These are phyloP conservation scores for Tephrocybe sp. DNA, from an alignment of 768 basidiomycete species.

Conservation along the genomic window DNA sequence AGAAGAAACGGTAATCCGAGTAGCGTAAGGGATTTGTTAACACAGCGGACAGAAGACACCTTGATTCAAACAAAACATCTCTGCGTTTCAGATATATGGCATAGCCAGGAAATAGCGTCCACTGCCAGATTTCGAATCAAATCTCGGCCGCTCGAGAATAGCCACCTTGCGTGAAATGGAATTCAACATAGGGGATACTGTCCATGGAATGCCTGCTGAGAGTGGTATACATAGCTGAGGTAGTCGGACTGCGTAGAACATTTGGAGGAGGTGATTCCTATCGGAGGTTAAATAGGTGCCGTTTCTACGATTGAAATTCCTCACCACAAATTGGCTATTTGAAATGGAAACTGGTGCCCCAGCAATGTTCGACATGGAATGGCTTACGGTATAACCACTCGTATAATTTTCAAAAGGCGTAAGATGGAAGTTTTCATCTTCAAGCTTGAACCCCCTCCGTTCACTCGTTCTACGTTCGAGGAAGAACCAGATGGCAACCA, in stretches of 20 bases:
- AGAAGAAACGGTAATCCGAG: no score
- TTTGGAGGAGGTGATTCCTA: constrained; percentile 18
- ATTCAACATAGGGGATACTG: constrained; percentile 21
- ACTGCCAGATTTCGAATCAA: no score
- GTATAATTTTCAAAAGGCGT: not conserved
- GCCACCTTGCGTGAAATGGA: constrained; percentile 18
- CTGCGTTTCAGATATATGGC: no score
- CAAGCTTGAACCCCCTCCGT: constrained; percentile 11
- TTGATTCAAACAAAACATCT: no score
- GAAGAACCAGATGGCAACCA: constrained; percentile 37
- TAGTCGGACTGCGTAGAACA: constrained; percentile 19
- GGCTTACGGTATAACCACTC: not conserved
- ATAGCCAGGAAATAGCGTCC: no score
- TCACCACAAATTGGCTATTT: constrained; percentile 1
- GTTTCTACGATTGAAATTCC: not conserved
- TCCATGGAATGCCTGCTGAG: constrained; percentile 28
- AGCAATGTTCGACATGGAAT: constrained; percentile 10
- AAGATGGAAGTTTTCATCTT: constrained; percentile 13
- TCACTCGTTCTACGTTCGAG: constrained; percentile 13
- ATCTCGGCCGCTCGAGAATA: constrained; percentile 32
- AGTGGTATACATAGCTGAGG: constrained; percentile 29
- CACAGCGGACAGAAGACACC: no score
- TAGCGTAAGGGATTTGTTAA: no score
- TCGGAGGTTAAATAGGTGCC: not conserved
- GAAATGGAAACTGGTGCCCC: not conserved